A percentile compares a stretch with the other conserved stretches of the same genome.
phyloP scores from a whole-genome alignment of 2,329 filamentous ascomycete genomes.

The Talaromyces pinophilus region DNA sequence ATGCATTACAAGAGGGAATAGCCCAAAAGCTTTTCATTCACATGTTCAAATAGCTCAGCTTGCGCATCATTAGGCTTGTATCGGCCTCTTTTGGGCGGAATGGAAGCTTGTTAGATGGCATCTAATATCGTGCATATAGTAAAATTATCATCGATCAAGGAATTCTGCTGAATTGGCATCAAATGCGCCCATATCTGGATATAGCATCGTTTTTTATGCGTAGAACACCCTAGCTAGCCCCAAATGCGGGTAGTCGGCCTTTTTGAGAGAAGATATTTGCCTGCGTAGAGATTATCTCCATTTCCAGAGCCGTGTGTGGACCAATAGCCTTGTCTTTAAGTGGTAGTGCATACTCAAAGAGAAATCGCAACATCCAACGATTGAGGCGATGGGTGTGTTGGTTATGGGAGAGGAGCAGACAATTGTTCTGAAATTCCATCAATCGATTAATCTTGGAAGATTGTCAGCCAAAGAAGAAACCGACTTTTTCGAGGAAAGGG shows the following conservation, averaged over 20 bases:
- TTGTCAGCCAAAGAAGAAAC: neutral
- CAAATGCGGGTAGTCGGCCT: neutral
- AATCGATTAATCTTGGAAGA: neutral
- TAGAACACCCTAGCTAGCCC: neutral
- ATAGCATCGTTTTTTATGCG: neutral
- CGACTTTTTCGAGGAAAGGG: neutral
- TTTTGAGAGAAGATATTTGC: neutral
- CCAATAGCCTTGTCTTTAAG: neutral
- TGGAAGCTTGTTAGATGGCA: neutral
- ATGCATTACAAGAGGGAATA: neutral
- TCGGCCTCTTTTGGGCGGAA: neutral
- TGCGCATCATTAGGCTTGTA: neutral
- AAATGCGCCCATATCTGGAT: neutral
- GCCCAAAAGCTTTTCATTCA: no score
- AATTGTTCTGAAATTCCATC: neutral
- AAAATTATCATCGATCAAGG: neutral
- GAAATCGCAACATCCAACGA: constrained; percentile 8
- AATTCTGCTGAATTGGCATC: neutral
- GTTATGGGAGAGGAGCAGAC: neutral
- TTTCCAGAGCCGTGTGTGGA: neutral
- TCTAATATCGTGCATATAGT: neutral
- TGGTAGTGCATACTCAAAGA: constrained; percentile 7
- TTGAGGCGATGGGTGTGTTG: constrained; percentile 4
- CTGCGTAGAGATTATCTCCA: constrained; percentile 2
- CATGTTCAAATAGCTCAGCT: neutral